Evolutionary conservation across 768 basidiomycete genomes (phyloP).

Genomic region (Agrocybe chaxingu): DNA sequence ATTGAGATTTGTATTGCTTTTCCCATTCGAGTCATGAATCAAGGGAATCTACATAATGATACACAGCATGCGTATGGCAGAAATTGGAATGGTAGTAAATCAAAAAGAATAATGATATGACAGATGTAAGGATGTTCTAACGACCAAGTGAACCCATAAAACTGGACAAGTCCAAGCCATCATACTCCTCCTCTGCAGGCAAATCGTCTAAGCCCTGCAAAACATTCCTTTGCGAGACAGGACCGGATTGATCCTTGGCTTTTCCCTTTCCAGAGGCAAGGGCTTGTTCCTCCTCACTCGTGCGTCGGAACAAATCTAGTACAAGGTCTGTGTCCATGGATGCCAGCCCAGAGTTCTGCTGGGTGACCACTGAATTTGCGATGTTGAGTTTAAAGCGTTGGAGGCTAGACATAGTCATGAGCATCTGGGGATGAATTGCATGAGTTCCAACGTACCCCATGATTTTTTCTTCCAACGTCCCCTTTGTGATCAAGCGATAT

Average conservation of each 20-base stretch:
- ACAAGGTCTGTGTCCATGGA: slow-evolving; percentile 99
- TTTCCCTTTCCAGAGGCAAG: slow-evolving; percentile 53
- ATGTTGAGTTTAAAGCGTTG: slow-evolving; percentile 99
- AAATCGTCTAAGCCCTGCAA: slow-evolving; percentile 89
- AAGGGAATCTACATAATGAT: slow-evolving; percentile 4
- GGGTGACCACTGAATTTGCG: slow-evolving; percentile 93
- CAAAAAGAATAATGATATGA: slow-evolving; percentile 23
- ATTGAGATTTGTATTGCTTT: no score
- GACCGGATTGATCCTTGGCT: slow-evolving; percentile 49
- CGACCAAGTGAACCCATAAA: slow-evolving; percentile 85
- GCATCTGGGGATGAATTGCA: background rate
- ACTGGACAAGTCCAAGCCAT: slow-evolving; percentile 77
- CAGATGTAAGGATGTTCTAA: slow-evolving; percentile 21
- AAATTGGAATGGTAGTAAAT: slow-evolving; percentile 4
- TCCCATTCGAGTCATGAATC: no score
- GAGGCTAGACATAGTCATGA: slow-evolving; percentile 47
- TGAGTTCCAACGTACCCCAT: slow-evolving; percentile 76
- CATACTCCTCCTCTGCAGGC: slow-evolving; percentile 90
- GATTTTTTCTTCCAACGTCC: slow-evolving; percentile 97
- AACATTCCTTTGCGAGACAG: slow-evolving; percentile 76
- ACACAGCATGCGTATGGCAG: slow-evolving; percentile 9
- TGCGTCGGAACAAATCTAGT: slow-evolving; percentile 86
- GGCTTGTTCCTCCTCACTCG: slow-evolving; percentile 73
- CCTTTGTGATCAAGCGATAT: slow-evolving; percentile 94
- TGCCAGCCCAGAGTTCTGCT: slow-evolving; percentile 90